phyloP scores from a whole-genome alignment of 805 yeast species.

The Metschnikowia cerradonensis region DNA sequence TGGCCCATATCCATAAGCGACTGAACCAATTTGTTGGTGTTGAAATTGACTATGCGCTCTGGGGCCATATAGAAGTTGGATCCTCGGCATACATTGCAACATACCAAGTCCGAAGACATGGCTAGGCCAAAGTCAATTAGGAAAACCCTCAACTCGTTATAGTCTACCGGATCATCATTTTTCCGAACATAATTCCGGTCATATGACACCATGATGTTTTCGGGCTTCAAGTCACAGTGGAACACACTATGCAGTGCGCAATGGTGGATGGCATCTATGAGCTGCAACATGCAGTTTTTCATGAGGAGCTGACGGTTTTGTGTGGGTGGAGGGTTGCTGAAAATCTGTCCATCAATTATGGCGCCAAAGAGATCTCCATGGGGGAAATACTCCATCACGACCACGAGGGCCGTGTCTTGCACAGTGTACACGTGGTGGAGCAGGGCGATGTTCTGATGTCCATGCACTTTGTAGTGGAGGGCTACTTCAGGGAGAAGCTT shows the following conservation, averaged over 20 bases:
- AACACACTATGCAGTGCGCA: constrained; percentile 31
- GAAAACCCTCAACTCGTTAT: constrained; percentile 51
- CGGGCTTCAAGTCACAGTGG: constrained; percentile 44
- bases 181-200: constrained; percentile 13
- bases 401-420: constrained; percentile 51
- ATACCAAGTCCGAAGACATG: constrained; percentile 51
- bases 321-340: constrained; percentile 49
- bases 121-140: constrained; percentile 92
- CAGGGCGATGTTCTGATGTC: constrained; percentile 73
- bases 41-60: constrained; percentile 57
- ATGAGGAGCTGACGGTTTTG: constrained; percentile 43
- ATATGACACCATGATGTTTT: constrained; percentile 36
- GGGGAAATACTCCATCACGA: constrained; percentile 80
- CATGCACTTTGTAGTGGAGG: constrained; percentile 69
- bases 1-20: constrained; percentile 30
- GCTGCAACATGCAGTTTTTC: constrained; percentile 41
- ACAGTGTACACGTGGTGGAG: constrained; percentile 70
- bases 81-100: constrained; percentile 77
- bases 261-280: constrained; percentile 34
- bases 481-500: constrained; percentile 61
- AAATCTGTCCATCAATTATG: constrained; percentile 71
- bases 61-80: constrained; percentile 93
- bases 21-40: constrained; percentile 26
- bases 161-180: constrained; percentile 24
- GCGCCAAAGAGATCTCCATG: constrained; percentile 85